Evolutionary conservation across 164 flowering plant genomes (phyloP).

Genomic region (grape (Vitis vinifera)): ASM3070453v1 NC_081811.1:22822501-22823000

Average conservation of each 20-base stretch:
- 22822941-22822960: slow-evolving; percentile 28
- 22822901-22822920: slow-evolving; percentile 44
- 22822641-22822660: slow-evolving; percentile 29
- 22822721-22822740: slow-evolving; percentile 34
- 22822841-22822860: neutral
- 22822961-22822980: slow-evolving; percentile 15
- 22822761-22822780: slow-evolving; percentile 22
- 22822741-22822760: slow-evolving; percentile 27
- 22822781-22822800: neutral
- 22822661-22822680: slow-evolving; percentile 15
- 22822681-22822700: slow-evolving; percentile 14
- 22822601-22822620: slow-evolving; percentile 25
- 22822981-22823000: slow-evolving; percentile 34
- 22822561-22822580: too few relatives aligned
- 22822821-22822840: too few relatives aligned
- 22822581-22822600: too few relatives aligned
- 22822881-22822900: slow-evolving; percentile 42
- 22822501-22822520: slow-evolving; percentile 11
- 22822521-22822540: neutral
- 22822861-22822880: slow-evolving; percentile 27
- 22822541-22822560: too few relatives aligned
- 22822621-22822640: slow-evolving; percentile 49
- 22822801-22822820: neutral
- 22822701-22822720: slow-evolving; percentile 35
- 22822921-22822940: slow-evolving; percentile 40